Conservation (phyloP, 2,329 filamentous ascomycete genomes). For the Sclerotinia minor region DNA sequence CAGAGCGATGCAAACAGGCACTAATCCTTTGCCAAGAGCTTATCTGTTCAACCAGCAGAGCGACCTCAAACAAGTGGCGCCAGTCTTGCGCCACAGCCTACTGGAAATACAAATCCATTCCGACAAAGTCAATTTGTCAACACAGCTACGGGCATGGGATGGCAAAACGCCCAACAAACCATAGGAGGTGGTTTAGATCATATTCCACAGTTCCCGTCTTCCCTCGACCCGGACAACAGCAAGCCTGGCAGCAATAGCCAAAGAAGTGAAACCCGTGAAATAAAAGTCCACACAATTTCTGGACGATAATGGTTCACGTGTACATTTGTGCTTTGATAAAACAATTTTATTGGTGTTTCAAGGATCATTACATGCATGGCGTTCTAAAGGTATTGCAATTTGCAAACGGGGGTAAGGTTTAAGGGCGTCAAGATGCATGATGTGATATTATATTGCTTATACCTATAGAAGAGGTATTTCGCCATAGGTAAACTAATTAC, state of each 20-base stretch:
- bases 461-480: slow-evolving; percentile 17
- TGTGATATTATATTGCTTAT: slow-evolving; percentile 34
- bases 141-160: slow-evolving; percentile 81
- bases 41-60: slow-evolving; percentile 32
- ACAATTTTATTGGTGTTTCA: slow-evolving; percentile 24
- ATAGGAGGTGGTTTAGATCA: slow-evolving; percentile 82
- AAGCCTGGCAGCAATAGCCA: slow-evolving; percentile 54
- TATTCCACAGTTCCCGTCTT: slow-evolving; percentile 82
- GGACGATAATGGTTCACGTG: slow-evolving; percentile 17
- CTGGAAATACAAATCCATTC: slow-evolving; percentile 92
- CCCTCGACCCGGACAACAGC: slow-evolving; percentile 70
- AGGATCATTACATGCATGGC: slow-evolving; percentile 38
- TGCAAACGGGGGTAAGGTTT: slow-evolving; percentile 23
- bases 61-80: slow-evolving; percentile 41
- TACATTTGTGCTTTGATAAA: slow-evolving; percentile 7
- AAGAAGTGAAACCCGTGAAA: not conserved
- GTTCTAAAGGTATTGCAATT: slow-evolving; percentile 33
- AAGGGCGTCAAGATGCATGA: slow-evolving; percentile 33
- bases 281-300: not conserved
- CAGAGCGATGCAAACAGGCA: slow-evolving; percentile 63
- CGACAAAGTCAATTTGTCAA: slow-evolving; percentile 88
- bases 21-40: slow-evolving; percentile 66
- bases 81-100: slow-evolving; percentile 69
- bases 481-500: slow-evolving; percentile 28
- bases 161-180: slow-evolving; percentile 76